Conservation (phyloP, 176 grass and related monocot genomes). For the sorghum (Sorghum bicolor) region Sorghum_bicolor_NCBIv3 NC_012871.2:63784001-63784500, state of each 20-base stretch:
- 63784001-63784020: constrained; percentile 47
- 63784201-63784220: neutral
- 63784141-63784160: neutral
- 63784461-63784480: neutral
- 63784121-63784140: neutral
- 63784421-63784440: neutral
- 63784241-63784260: neutral
- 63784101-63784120: constrained; percentile 27
- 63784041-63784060: constrained; percentile 36
- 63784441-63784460: neutral
- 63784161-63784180: neutral
- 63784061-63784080: neutral
- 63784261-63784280: neutral
- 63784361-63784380: constrained; percentile 2
- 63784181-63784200: neutral
- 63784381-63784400: neutral
- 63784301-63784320: neutral
- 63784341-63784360: neutral
- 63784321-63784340: neutral
- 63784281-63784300: constrained; percentile 14
- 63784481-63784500: constrained; percentile 4
- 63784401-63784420: constrained; percentile 16
- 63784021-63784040: constrained; percentile 44
- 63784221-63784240: neutral
- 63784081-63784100: constrained; percentile 25